Conservation (phyloP, 2,329 filamentous ascomycete species). For the Nigrograna mackinnonii region DNA sequence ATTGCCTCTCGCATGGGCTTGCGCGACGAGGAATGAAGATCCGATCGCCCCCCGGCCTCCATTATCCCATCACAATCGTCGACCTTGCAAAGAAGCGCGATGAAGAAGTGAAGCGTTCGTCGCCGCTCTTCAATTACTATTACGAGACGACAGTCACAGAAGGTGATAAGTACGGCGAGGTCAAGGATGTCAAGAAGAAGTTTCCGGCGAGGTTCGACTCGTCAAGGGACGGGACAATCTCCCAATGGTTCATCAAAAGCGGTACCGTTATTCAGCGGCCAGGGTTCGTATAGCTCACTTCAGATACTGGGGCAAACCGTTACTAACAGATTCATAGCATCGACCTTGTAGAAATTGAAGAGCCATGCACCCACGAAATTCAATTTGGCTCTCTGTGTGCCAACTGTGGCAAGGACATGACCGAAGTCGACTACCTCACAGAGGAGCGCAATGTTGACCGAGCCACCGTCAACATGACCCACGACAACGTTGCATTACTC, state of each 20-base stretch:
- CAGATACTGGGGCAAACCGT: background rate
- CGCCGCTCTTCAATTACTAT: slow-evolving; percentile 82
- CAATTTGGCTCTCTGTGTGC: slow-evolving; percentile 91
- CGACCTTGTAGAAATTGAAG: slow-evolving; percentile 75
- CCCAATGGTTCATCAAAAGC: slow-evolving; percentile 72
- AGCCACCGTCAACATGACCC: slow-evolving; percentile 91
- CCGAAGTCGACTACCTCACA: slow-evolving; percentile 80
- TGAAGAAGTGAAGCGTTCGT: slow-evolving; percentile 75
- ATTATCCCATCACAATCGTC: slow-evolving; percentile 92
- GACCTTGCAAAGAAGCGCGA: slow-evolving; percentile 77
- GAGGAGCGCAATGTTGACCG: slow-evolving; percentile 78
- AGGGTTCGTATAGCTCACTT: slow-evolving; percentile 36
- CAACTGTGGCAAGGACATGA: slow-evolving; percentile 96
- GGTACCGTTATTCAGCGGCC: slow-evolving; percentile 63
- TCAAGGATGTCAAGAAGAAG: slow-evolving; percentile 68
- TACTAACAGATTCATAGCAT: slow-evolving; percentile 45
- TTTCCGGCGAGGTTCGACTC: slow-evolving; percentile 82
- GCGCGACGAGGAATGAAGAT: slow-evolving; percentile 50
- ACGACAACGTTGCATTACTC: slow-evolving; percentile 84
- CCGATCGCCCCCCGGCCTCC: slow-evolving; percentile 60
- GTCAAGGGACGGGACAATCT: slow-evolving; percentile 78
- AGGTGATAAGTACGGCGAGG: slow-evolving; percentile 73
- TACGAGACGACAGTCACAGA: slow-evolving; percentile 75
- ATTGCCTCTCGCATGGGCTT: slow-evolving; percentile 32
- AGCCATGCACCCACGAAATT: slow-evolving; percentile 87